Evolutionary conservation across 1,284 basidiomycete species (phyloP).

Genomic region (Laetiporus sulphureus): DNA sequence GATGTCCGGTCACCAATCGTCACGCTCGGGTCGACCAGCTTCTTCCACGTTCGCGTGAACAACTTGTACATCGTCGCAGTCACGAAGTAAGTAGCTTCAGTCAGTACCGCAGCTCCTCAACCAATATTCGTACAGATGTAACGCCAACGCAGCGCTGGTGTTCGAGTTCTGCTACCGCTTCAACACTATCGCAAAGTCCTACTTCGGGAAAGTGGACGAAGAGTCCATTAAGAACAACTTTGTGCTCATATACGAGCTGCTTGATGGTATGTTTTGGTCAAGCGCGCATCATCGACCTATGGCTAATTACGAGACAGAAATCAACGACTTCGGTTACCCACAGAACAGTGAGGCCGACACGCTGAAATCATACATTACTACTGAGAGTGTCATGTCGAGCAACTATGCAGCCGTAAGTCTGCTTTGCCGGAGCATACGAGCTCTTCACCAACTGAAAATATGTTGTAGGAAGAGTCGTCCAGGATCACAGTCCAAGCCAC

Average conservation of each 20-base stretch:
- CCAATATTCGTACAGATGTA: conserved; percentile 71
- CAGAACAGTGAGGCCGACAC: conserved; percentile 99
- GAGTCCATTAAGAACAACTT: conserved; percentile 99
- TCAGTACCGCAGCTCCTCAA: no score
- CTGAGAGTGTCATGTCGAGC: conserved; percentile 89
- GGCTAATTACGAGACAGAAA: conserved; percentile 61
- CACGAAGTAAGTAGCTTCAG: conserved; percentile 66
- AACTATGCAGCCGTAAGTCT: conserved; percentile 68
- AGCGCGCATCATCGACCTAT: neutral
- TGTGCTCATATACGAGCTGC: conserved; percentile 91
- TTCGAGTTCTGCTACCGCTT: conserved; percentile 98
- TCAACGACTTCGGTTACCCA: conserved; percentile 98
- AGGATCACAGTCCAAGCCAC: conserved; percentile 97
- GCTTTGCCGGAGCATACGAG: neutral
- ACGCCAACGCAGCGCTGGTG: conserved; percentile 95
- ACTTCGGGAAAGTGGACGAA: conserved; percentile 98
- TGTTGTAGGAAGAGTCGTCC: conserved; percentile 82
- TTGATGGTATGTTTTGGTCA: conserved; percentile 61
- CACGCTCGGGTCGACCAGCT: conserved; percentile 94
- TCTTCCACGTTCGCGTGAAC: conserved; percentile 95
- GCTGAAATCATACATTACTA: conserved; percentile 96
- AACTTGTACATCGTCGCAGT: conserved; percentile 94
- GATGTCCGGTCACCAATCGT: conserved; percentile 97
- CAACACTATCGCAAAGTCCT: conserved; percentile 87
- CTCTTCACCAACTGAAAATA: neutral